These are phyloP conservation scores for Ogataea polymorpha DNA, from an alignment of 805 yeast species.

Conservation along the genomic window DNA sequence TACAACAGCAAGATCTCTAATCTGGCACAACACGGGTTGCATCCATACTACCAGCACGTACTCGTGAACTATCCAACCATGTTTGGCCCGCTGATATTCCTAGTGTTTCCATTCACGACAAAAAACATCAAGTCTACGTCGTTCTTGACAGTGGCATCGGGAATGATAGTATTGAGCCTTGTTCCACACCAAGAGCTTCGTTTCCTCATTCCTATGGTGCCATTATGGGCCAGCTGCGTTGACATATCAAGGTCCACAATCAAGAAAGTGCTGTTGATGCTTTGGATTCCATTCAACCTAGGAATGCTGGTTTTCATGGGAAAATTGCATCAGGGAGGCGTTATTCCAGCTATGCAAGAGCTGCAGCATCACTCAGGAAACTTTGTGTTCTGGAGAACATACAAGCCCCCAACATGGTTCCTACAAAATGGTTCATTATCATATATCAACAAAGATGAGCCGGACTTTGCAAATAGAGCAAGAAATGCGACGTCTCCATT, in stretches of 20 bases:
- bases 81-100: conserved; percentile 66
- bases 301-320: conserved; percentile 69
- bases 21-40: conserved; percentile 77
- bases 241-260: conserved; percentile 13
- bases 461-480: neutral
- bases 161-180: conserved; percentile 56
- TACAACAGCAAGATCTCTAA: conserved; percentile 65
- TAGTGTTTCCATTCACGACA: conserved; percentile 42
- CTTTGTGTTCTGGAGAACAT: conserved; percentile 89
- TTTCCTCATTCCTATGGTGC: conserved; percentile 75
- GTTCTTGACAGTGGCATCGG: conserved; percentile 59
- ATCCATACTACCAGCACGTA: conserved; percentile 71
- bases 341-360: conserved; percentile 59
- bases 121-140: conserved; percentile 51
- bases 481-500: conserved; percentile 19
- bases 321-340: conserved; percentile 84
- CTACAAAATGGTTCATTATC: conserved; percentile 6
- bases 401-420: conserved; percentile 91
- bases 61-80: conserved; percentile 75
- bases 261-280: conserved; percentile 28
- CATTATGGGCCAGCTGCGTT: conserved; percentile 60
- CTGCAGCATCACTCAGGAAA: conserved; percentile 34
- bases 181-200: conserved; percentile 95
- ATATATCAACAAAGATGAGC: conserved; percentile 22
- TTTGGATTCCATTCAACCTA: conserved; percentile 67